These are phyloP conservation scores for Cucumis hystrix DNA, from an alignment of 306 rosid species.

Conservation along the genomic window DNA sequence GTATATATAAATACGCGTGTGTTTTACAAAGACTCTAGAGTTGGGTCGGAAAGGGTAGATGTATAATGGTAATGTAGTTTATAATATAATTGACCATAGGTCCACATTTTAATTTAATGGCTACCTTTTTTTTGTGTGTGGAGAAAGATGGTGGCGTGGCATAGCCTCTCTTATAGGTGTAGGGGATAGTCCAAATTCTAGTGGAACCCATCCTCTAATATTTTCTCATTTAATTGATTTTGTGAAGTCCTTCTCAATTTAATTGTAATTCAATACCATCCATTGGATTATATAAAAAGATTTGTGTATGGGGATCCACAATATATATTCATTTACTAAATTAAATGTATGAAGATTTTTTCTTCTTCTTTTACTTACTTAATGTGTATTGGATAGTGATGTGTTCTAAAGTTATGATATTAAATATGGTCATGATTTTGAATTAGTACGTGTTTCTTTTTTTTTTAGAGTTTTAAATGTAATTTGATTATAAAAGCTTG, in stretches of 20 bases:
- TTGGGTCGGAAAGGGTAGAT: background rate
- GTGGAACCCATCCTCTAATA: constrained; percentile 1
- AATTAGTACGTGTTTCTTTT: background rate
- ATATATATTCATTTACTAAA: background rate
- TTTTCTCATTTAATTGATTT: background rate
- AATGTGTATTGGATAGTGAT: background rate
- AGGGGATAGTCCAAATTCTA: background rate
- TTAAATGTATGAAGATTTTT: background rate
- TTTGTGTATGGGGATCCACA: background rate
- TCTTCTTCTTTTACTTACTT: background rate
- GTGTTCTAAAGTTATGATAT: background rate
- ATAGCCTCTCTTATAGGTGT: background rate
- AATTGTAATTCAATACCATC: background rate
- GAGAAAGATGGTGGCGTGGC: background rate
- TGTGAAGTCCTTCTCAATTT: background rate
- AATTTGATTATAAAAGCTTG: too few species aligned
- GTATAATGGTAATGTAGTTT: background rate
- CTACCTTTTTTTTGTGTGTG: background rate
- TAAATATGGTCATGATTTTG: background rate
- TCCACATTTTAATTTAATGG: background rate
- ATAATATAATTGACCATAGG: background rate
- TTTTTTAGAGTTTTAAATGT: too few species aligned
- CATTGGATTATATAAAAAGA: background rate
- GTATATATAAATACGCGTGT: background rate
- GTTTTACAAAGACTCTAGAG: background rate